Evolutionary conservation across 352 stramenopile species (phyloP), one percentile per base, ranked within the genome.

Genomic region (Phytophthora boehmeriae): DNA sequence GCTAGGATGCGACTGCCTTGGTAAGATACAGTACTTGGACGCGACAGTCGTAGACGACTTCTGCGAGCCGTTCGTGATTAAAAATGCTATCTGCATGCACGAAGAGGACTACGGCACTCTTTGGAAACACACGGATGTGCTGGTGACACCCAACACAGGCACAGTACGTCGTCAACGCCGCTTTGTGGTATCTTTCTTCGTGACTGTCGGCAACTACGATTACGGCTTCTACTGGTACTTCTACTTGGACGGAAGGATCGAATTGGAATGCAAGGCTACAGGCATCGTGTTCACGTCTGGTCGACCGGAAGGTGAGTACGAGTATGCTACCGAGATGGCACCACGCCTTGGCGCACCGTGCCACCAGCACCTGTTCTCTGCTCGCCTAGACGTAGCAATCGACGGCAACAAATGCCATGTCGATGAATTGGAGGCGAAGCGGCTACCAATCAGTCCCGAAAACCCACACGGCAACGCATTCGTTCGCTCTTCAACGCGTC

Each of bases 131-230:
- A 80, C 75, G 2, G 72, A 84, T 44, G 49, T 71, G 35, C 60
- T 71, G 43, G 63, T 59, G 25, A 65, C 65, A 5, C 65, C 64
- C 9, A 41, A 36, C n/a, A 70, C 39, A 3, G 54, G 69, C 16
- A 66, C 65, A 3, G 88, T 95, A 20, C 75, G 85, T 49, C 71
- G 86, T 11, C 74, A 81, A 30, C 75, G 85, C 22, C 76, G 89
- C n/a, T 76, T 96, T 38, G 84, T 96, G 11, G 80, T 95, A 47
- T 88, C 70, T 9, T 93, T 87, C 61, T 92, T 96, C 60, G 76
- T 84, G 30, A 95, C 88, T 5, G 87, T 95, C 30, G 88, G 85
- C 48, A 95, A 95, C 68, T 95, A 95, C 58, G 86, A 95, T 62
- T 95, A 93, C 61, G 66, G 87, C 10, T 92, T 72, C 28, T 72